Conservation (phyloP, 371 early-diverging fungal species). For the Chytridiales sp. region DNA sequence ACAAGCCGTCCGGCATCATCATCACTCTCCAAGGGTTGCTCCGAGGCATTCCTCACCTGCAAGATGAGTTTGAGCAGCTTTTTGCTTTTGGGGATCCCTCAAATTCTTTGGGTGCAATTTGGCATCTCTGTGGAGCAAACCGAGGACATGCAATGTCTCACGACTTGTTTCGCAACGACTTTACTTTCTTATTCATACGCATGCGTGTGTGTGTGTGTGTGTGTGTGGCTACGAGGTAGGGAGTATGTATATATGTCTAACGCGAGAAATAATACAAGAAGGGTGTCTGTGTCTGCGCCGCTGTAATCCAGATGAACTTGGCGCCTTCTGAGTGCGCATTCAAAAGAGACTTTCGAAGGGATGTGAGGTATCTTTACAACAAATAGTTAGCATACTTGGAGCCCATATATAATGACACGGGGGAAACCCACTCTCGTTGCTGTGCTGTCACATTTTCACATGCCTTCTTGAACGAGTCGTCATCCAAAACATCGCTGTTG, state of each 20-base stretch:
- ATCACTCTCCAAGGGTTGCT: too few species aligned
- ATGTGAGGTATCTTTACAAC: not conserved
- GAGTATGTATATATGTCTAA: not conserved
- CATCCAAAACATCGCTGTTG: constrained; percentile 9
- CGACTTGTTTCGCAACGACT: too few species aligned
- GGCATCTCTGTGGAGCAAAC: not conserved
- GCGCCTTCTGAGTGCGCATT: not conserved
- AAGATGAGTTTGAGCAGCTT: too few species aligned
- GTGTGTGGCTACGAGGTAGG: too few species aligned
- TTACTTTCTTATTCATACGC: too few species aligned
- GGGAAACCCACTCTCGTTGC: constrained; percentile 14
- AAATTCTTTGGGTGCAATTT: too few species aligned
- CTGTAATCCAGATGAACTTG: constrained; percentile 1
- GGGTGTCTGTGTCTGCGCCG: constrained; percentile 11
- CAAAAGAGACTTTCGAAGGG: constrained; percentile 6
- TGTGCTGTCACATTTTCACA: constrained; percentile 17
- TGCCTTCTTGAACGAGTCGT: constrained; percentile 15
- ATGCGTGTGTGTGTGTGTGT: too few species aligned
- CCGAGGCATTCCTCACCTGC: too few species aligned
- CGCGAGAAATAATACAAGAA: constrained; percentile 10
- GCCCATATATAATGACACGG: not conserved
- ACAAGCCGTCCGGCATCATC: too few species aligned
- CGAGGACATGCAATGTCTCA: too few species aligned
- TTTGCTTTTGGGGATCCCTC: too few species aligned
- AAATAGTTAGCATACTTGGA: not conserved